These are phyloP conservation scores for Phytophthora sojae DNA, from an alignment of 352 stramenopile genomes.

Conservation along the genomic window DNA sequence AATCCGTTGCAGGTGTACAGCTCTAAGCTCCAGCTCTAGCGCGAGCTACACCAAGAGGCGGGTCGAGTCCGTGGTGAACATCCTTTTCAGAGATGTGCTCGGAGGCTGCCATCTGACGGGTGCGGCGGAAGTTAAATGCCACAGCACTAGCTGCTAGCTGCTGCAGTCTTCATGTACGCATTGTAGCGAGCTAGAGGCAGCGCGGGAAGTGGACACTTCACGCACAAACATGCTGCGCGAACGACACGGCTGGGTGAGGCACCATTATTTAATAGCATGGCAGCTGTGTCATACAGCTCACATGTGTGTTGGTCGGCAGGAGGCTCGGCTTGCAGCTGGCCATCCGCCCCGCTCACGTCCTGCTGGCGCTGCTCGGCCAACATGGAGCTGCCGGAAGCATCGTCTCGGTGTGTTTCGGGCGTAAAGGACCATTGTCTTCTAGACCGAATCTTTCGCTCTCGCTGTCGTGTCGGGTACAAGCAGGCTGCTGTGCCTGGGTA, in stretches of 20 bases:
- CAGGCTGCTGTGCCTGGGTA: background rate
- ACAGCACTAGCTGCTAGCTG: background rate
- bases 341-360: conserved; percentile 4
- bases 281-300: conserved; percentile 18
- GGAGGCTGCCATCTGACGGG: conserved; percentile 22
- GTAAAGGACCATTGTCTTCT: background rate
- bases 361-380: background rate
- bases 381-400: background rate
- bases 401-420: background rate
- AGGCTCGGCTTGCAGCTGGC: background rate
- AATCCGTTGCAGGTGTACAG: conserved; percentile 1
- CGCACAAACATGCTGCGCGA: background rate
- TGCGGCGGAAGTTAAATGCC: conserved; percentile 4
- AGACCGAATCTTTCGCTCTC: background rate
- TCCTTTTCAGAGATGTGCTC: conserved; percentile 39
- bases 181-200: background rate
- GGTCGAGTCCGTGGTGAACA: conserved; percentile 17
- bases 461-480: background rate
- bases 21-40: background rate
- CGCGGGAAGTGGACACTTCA: background rate
- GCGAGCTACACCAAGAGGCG: conserved; percentile 14
- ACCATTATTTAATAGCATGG: background rate
- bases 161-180: background rate
- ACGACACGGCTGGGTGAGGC: background rate
- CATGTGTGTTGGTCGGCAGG: conserved; percentile 7